Evolutionary conservation across 108 stramenopile species (phyloP).

Genomic region (Conticribra weissflogii): DNA sequence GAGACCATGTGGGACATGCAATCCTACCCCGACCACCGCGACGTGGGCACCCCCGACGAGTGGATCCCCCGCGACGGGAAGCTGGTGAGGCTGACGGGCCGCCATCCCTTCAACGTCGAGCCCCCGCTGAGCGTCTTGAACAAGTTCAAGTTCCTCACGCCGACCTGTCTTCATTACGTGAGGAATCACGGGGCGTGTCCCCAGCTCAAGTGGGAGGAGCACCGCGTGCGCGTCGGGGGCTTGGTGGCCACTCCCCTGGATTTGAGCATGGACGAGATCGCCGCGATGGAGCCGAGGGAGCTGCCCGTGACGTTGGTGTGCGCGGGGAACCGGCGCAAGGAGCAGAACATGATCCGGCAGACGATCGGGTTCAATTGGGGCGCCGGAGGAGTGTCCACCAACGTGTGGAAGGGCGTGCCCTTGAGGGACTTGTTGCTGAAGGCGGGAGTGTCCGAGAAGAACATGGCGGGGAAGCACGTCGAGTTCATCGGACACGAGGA

Average conservation of each 20-base stretch:
- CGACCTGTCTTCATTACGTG: conserved; percentile 78
- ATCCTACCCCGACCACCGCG: conserved; percentile 72
- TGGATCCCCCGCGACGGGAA: conserved; percentile 90
- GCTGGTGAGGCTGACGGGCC: conserved; percentile 93
- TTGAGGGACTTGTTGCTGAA: conserved; percentile 87
- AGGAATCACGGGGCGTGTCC: conserved; percentile 93
- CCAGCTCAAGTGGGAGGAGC: conserved; percentile 78
- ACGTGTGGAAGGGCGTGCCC: conserved; percentile 93
- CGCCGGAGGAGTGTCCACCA: conserved; percentile 90
- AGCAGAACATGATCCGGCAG: conserved; percentile 97
- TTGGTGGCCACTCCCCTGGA: conserved; percentile 58
- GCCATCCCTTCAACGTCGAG: conserved; percentile 98
- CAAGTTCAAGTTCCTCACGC: conserved; percentile 84
- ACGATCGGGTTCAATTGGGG: conserved; percentile 99
- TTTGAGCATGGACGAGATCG: conserved; percentile 85
- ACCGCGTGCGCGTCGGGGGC: conserved; percentile 71
- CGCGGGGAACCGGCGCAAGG: conserved; percentile 98
- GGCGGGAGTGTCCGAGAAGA: conserved; percentile 82
- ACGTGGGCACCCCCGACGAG: conserved; percentile 87
- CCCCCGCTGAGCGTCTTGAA: conserved; percentile 82
- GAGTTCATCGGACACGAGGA: conserved; percentile 92
- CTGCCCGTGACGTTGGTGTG: conserved; percentile 95
- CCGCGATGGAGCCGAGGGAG: conserved; percentile 66
- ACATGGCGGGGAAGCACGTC: conserved; percentile 84
- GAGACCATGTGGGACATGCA: conserved; percentile 59